Evolutionary conservation across 2,329 filamentous ascomycete species (phyloP).

Genomic region (Calonectria pseudoreteaudii): DNA sequence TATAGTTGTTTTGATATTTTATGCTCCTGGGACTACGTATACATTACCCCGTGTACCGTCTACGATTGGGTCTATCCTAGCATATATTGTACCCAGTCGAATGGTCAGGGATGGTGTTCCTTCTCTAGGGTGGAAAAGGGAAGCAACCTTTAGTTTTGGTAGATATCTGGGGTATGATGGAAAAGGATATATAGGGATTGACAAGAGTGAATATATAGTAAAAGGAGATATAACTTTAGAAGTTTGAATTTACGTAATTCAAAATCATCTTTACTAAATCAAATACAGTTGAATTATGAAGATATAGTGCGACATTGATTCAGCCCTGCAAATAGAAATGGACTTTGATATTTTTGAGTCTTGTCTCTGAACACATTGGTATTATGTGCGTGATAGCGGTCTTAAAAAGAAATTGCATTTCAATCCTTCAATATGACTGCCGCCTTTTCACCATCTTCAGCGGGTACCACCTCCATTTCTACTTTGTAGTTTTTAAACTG

Average conservation of each 20-base stretch:
- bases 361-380: no score
- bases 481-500: constrained; percentile 1
- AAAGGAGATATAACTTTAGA: not conserved
- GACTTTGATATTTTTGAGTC: no score
- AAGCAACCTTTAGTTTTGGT: constrained; percentile 10
- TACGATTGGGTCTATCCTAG: not conserved
- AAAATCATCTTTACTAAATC: no score
- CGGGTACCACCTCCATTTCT: not conserved
- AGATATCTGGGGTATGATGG: constrained; percentile 12
- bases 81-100: constrained; percentile 10
- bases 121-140: not conserved
- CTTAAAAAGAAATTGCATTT: not conserved
- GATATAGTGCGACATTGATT: no score
- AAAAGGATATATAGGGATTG: constrained; percentile 6
- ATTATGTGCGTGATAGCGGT: no score
- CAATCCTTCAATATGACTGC: constrained; percentile 13
- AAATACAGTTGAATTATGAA: no score
- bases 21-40: not conserved
- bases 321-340: no score
- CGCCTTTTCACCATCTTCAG: not conserved
- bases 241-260: not conserved
- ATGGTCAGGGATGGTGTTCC: not conserved
- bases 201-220: not conserved
- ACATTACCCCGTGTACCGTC: not conserved
- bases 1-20: not conserved